Evolutionary conservation across 495 filamentous ascomycete genomes (phyloP), one percentile per base, ranked within the genome.

Genomic region (Penicillium cataractarum): DNA sequence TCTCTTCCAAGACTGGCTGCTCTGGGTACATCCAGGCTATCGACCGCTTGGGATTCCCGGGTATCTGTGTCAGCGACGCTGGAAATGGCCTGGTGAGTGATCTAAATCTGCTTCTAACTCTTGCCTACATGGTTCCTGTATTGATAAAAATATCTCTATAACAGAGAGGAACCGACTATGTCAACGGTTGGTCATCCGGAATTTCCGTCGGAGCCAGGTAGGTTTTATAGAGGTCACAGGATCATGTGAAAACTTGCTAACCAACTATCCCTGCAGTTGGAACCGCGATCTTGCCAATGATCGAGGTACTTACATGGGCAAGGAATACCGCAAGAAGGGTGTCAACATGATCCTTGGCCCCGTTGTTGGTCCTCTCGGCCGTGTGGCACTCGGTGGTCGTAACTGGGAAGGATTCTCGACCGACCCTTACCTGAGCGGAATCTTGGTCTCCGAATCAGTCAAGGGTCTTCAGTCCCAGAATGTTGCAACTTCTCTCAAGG

Each of bases 401-500:
- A 95, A 92, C 67, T 96, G 92, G 92, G 92, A 96, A 76, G 90
- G 90, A 0, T 91, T 93, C 63, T 84, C 86, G 7, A 66, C 81
- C 0, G 92, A 94, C 74, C 91, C 90, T 0, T 90, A 91, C 22
- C 80, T 89, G 5, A 82, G 84, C 67, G 87, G 86, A 12, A 73
- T 84, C 58, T 81, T 83, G 4, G 82, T 84, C 26, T 82, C 82
- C 27, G 72, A 87, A 65, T 89, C 80, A 17, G 85, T 89, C 65
- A 77, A 76, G 32, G 88, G 92, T 5, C 87, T 94, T 7, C 87
- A 93, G 72, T 80, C 84, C 1, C 78, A 85, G 19, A 87, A 87
- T 21, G 87, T 93, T 9, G 89, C 88, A 48, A 89, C 91, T 15
- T 90, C 86, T 0, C 82, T 85, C 19, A 94, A 93, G 74, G 83